Evolutionary conservation across 2,329 filamentous ascomycete genomes (phyloP), one percentile per base, ranked within the genome.

Genomic region (Stachybotrys echinatus): DNA sequence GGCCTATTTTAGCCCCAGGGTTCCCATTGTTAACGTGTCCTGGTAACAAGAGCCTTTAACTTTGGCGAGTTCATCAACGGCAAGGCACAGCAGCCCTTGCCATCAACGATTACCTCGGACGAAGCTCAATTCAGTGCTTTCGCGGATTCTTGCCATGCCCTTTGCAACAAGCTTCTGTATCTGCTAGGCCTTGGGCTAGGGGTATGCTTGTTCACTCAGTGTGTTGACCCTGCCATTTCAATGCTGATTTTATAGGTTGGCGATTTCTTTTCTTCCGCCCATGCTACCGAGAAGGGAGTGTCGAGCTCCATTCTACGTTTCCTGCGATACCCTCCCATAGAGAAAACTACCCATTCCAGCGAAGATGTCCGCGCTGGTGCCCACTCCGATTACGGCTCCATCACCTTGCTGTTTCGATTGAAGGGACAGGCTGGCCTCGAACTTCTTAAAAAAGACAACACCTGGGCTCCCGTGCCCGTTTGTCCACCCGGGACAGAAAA

Each of bases 381-480:
- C 0, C 92, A 97, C 68, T 92, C 88, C 5, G 92, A 96, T 72
- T 96, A 96, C 69, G 83, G 83, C 50, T 81, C 77, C 52, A 69
- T 86, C 51, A 86, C 83, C 2, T 73, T 86, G n/a, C 80, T 97
- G 12, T 97, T 99, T 74, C 90, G 94, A 57, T 81, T 92, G 2
- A 81, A 82, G 1, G 88, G 88, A 2, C 91, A 96, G 61, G 85
- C 91, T 0, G 94, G 94, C 0, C 76, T 99, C 1, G 91, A 97
- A 67, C 86, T 97, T 53, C 77, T 85, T 6, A 85, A 83, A 2
- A 76, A 75, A 0, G 72, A 76, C 17, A 69, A 67, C 19, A 55
- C 62, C 12, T 76, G 85, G 88, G 80, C 76, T 0, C 80, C 82
- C 42, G 88, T 87, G 1, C 84, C 82, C 4, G 86, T 92, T 2